These are phyloP conservation scores for Suaeda aralocaspica DNA, from an alignment of 148 eudicot species.

Conservation along the genomic window DNA sequence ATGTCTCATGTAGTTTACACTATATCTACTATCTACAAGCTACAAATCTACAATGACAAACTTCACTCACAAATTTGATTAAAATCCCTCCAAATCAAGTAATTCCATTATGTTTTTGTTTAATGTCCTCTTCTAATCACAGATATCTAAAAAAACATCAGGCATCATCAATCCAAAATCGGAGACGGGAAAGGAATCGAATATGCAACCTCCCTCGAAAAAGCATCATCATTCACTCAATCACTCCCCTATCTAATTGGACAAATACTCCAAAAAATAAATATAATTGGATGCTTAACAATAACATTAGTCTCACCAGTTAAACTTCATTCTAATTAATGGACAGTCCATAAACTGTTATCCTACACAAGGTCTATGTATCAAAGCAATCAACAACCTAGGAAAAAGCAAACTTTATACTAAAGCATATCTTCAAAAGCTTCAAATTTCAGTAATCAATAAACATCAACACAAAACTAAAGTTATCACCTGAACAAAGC, in stretches of 20 bases:
- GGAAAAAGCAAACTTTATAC: neutral
- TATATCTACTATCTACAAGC: neutral
- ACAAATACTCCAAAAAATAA: neutral
- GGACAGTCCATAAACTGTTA: neutral
- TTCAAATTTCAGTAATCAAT: neutral
- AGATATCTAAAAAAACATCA: neutral
- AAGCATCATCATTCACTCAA: neutral
- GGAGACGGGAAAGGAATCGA: neutral
- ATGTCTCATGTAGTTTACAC: neutral
- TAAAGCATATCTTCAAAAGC: conserved; percentile 6
- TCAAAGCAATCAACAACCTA: conserved; percentile 2
- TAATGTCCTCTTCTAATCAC: neutral
- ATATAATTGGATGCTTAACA: neutral
- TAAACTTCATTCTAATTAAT: neutral
- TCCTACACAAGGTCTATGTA: neutral
- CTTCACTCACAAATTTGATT: neutral
- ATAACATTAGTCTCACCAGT: neutral
- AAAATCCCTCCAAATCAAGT: neutral
- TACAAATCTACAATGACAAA: neutral
- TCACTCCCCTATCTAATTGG: neutral
- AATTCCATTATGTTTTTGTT: neutral
- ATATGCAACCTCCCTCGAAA: neutral
- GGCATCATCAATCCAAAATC: neutral
- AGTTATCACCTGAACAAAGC: conserved; percentile 62
- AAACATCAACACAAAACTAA: neutral